phyloP scores from a whole-genome alignment of 805 yeast species.

The Lachancea kluyveri region DNA sequence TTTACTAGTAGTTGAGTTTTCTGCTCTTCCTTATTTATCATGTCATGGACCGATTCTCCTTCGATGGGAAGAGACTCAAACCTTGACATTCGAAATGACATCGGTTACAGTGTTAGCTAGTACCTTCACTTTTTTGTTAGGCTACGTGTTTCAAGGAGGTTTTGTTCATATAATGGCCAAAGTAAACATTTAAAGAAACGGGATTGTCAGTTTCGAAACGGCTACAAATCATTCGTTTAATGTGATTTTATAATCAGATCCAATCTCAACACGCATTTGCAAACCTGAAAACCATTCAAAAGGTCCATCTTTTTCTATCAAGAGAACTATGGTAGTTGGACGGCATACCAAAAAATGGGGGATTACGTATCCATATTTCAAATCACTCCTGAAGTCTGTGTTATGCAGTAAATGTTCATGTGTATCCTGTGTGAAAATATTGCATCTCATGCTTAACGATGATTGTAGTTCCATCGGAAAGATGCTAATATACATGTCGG shows the following conservation, averaged over 20 bases:
- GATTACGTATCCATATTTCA: slow-evolving; percentile 16
- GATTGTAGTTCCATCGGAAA: slow-evolving; percentile 9
- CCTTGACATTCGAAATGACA: slow-evolving; percentile 14
- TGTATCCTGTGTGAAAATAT: slow-evolving; percentile 17
- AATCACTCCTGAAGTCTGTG: slow-evolving; percentile 7
- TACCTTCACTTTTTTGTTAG: neutral
- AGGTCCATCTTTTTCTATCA: slow-evolving; percentile 18
- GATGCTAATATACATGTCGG: slow-evolving; percentile 17
- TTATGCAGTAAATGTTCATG: slow-evolving; percentile 10
- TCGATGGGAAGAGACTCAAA: slow-evolving; percentile 5
- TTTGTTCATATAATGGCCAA: too few relatives aligned
- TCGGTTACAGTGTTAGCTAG: neutral
- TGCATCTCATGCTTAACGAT: slow-evolving; percentile 13
- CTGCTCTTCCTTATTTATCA: neutral
- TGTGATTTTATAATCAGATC: slow-evolving; percentile 8
- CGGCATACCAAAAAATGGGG: slow-evolving; percentile 10
- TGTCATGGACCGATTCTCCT: slow-evolving; percentile 2
- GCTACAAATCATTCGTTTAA: slow-evolving; percentile 9
- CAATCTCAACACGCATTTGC: slow-evolving; percentile 6
- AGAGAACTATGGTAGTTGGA: slow-evolving; percentile 7
- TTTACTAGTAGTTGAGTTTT: slow-evolving; percentile 2
- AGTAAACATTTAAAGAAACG: neutral
- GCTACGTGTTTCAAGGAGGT: neutral
- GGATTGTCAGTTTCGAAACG: neutral
- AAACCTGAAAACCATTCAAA: neutral